Evolutionary conservation across 1,284 basidiomycete species (phyloP).

Genomic region (Somion occarium): DNA sequence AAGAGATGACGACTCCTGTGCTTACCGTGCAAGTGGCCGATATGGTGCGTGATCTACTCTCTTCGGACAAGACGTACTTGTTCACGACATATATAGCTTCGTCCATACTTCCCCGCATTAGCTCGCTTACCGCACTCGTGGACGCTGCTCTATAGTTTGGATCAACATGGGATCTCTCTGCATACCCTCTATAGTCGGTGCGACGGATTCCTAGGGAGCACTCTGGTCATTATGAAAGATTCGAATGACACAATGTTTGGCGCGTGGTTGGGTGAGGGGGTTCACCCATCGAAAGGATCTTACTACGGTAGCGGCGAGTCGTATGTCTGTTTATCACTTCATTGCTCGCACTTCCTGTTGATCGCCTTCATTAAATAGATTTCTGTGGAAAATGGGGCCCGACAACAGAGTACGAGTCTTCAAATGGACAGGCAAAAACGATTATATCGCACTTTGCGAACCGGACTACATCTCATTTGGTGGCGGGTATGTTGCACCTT

Average conservation of each 20-base stretch:
- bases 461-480: conserved; percentile 80
- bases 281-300: conserved; percentile 52
- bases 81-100: conserved; percentile 56
- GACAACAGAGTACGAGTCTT: conserved; percentile 57
- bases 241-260: conserved; percentile 67
- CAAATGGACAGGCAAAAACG: conserved; percentile 88
- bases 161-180: conserved; percentile 93
- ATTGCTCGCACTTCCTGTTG: neutral
- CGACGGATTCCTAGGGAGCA: conserved; percentile 39
- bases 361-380: conserved; percentile 42
- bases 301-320: conserved; percentile 88
- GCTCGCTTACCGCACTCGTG: conserved; percentile 77
- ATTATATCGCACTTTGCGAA: conserved; percentile 88
- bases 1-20: conserved; percentile 51
- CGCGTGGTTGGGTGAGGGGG: conserved; percentile 74
- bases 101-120: conserved; percentile 73
- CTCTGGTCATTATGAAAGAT: conserved; percentile 59
- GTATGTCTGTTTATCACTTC: conserved; percentile 39
- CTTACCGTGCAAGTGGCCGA: conserved; percentile 53
- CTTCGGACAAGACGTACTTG: no score
- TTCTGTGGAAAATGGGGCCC: conserved; percentile 63
- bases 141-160: conserved; percentile 88
- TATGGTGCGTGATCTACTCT: conserved; percentile 38
- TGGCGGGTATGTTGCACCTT: conserved; percentile 66
- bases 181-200: conserved; percentile 80